These are phyloP conservation scores for Pythium volutum DNA, from an alignment of 352 stramenopile species.

Conservation along the genomic window DNA sequence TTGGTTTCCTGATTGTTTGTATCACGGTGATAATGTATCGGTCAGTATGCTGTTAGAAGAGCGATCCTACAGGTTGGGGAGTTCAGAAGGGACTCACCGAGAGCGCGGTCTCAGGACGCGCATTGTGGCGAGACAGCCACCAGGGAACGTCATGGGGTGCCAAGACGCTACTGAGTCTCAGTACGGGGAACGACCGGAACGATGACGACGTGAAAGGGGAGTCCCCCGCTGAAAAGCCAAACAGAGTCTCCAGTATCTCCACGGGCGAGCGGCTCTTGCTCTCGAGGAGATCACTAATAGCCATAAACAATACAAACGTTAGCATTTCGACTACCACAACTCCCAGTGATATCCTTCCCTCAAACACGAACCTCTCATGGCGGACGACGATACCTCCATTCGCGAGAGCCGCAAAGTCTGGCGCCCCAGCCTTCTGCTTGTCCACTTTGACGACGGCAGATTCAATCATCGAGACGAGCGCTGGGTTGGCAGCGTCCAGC, in stretches of 20 bases:
- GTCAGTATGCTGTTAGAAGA: neutral
- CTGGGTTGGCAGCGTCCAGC: conserved; percentile 54
- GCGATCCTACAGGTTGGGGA: neutral
- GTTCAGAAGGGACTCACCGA: conserved; percentile 38
- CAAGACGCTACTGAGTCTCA: conserved; percentile 31
- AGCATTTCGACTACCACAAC: neutral
- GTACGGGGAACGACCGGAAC: conserved; percentile 33
- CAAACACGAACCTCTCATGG: conserved; percentile 40
- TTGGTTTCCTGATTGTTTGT: conserved; percentile 77
- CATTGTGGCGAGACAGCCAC: conserved; percentile 79
- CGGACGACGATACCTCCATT: conserved; percentile 65
- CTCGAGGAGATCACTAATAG: conserved; percentile 53
- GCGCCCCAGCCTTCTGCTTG: conserved; percentile 47
- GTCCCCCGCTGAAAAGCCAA: conserved; percentile 27
- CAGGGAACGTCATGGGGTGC: conserved; percentile 43
- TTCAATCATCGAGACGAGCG: conserved; percentile 55
- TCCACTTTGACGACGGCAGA: conserved; percentile 30
- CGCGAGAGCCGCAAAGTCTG: conserved; percentile 62
- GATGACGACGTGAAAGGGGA: conserved; percentile 54
- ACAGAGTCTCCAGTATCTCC: conserved; percentile 28
- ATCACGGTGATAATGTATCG: neutral
- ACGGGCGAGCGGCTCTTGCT: conserved; percentile 31
- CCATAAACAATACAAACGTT: neutral
- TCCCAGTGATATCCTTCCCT: neutral
- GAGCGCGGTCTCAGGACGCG: conserved; percentile 68